Percentiles rank a stretch among this genome's conserved stretches.
These are phyloP conservation scores for Sugiyamaella americana DNA, from an alignment of 805 yeast species.

Conservation along the genomic window DNA sequence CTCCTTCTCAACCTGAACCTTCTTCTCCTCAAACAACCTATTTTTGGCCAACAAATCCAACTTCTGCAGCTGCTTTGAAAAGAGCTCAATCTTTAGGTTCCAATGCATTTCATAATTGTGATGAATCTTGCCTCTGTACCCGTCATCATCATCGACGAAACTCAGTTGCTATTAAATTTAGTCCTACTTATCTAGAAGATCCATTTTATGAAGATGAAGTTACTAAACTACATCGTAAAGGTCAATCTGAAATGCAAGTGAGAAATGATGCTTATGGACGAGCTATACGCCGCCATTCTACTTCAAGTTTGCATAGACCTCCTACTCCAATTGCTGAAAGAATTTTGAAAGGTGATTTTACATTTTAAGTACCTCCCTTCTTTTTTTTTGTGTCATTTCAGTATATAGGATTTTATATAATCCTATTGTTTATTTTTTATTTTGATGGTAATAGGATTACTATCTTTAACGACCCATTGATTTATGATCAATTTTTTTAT, in stretches of 20 bases:
- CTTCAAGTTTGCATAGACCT: constrained; percentile 21
- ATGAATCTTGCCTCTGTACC: constrained; percentile 11
- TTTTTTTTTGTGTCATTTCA: too few species aligned
- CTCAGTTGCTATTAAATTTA: constrained; percentile 26
- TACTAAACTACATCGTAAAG: not conserved
- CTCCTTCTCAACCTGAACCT: not conserved
- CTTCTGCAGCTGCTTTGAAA: constrained; percentile 4
- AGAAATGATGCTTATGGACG: not conserved
- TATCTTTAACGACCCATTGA: too few species aligned
- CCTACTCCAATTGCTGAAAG: constrained; percentile 33
- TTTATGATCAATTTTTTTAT: too few species aligned
- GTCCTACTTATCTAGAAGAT: constrained; percentile 9
- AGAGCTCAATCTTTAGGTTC: constrained; percentile 8
- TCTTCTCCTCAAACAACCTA: constrained; percentile 7
- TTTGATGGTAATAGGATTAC: too few species aligned
- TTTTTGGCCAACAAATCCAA: constrained; percentile 4
- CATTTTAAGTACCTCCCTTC: too few species aligned
- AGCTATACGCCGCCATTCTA: constrained; percentile 10
- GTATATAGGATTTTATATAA: too few species aligned
- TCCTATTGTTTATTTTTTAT: too few species aligned
- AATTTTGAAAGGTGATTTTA: constrained; percentile 31
- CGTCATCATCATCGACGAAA: constrained; percentile 29
- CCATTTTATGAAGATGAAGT: constrained; percentile 13
- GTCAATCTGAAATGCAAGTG: not conserved
- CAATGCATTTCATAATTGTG: not conserved